Conservation (phyloP, 345 rosid genomes). For the Mercurialis annua region DNA sequence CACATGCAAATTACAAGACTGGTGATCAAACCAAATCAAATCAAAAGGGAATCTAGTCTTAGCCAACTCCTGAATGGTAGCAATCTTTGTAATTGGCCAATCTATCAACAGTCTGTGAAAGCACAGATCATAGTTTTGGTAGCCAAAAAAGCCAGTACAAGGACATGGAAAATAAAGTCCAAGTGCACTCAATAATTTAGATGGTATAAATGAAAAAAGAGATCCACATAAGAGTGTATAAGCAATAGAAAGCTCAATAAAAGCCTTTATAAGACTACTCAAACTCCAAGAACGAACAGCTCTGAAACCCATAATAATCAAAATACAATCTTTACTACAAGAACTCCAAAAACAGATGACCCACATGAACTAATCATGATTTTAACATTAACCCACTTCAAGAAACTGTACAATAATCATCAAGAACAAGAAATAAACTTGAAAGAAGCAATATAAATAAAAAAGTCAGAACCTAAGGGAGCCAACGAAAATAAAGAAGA, state of each 20-base stretch:
- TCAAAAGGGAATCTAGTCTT: conserved; percentile 27
- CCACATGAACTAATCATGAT: background rate
- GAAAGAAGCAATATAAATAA: background rate
- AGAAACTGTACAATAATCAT: conserved; percentile 8
- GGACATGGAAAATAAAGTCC: conserved; percentile 24
- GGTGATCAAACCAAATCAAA: conserved; percentile 28
- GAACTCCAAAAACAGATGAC: background rate
- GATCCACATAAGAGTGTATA: conserved; percentile 25
- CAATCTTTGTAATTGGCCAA: conserved; percentile 22
- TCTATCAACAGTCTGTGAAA: conserved; percentile 25
- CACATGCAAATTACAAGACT: conserved; percentile 23
- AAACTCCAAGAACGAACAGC: conserved; percentile 23
- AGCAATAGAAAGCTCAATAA: conserved; percentile 23
- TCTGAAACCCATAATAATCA: conserved; percentile 7
- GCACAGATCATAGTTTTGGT: conserved; percentile 18
- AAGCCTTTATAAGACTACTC: conserved; percentile 20
- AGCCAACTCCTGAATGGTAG: conserved; percentile 20
- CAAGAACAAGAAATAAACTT: background rate
- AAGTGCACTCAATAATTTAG: conserved; percentile 13
- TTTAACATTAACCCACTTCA: conserved; percentile 15
- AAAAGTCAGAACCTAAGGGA: background rate
- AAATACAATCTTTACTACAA: background rate
- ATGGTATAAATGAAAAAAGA: conserved; percentile 16
- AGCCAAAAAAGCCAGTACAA: conserved; percentile 26
- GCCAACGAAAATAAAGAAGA: background rate